Percentiles rank a stretch among this genome's conserved stretches.
Evolutionary conservation across 768 basidiomycete genomes (phyloP).

Genomic region (Coprinopsis sp.): DNA sequence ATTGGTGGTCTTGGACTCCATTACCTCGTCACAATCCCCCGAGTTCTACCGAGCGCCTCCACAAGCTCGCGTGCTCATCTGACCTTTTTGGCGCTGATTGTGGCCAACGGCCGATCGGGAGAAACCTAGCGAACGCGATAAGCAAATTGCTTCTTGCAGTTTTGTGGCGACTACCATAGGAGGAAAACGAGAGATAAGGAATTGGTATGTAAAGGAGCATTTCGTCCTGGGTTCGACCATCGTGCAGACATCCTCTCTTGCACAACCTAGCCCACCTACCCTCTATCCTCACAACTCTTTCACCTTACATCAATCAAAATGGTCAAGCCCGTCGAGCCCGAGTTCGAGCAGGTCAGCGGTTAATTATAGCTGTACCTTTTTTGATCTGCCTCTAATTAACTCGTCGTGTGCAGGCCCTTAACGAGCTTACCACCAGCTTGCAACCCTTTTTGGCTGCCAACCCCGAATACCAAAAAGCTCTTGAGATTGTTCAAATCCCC

Average conservation of each 20-base stretch:
- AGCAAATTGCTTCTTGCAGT: not conserved
- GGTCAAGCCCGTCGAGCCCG: conserved; percentile 54
- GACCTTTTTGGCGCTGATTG: not conserved
- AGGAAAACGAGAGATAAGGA: conserved; percentile 7
- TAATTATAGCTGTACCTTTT: not conserved
- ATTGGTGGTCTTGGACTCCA: not conserved
- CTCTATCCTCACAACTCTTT: conserved; percentile 2
- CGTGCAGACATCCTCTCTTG: conserved; percentile 3
- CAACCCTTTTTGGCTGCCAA: conserved; percentile 60
- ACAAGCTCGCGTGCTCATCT: not conserved
- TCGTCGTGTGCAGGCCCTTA: conserved; percentile 41
- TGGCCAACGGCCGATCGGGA: conserved; percentile 11
- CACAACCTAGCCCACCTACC: not conserved
- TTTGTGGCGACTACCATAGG: not conserved
- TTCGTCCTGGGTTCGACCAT: not conserved
- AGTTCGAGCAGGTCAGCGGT: conserved; percentile 58
- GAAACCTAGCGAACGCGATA: conserved; percentile 3
- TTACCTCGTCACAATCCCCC: not conserved
- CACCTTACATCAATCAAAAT: conserved; percentile 22
- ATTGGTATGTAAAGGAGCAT: conserved; percentile 2
- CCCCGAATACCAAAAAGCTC: conserved; percentile 63
- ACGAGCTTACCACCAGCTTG: conserved; percentile 62
- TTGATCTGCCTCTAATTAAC: not conserved
- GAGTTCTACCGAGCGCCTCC: not conserved
- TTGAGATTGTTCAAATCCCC: conserved; percentile 57